These are phyloP conservation scores for Schizothecium vesticola DNA, from an alignment of 495 filamentous ascomycete species.

Conservation along the genomic window DNA sequence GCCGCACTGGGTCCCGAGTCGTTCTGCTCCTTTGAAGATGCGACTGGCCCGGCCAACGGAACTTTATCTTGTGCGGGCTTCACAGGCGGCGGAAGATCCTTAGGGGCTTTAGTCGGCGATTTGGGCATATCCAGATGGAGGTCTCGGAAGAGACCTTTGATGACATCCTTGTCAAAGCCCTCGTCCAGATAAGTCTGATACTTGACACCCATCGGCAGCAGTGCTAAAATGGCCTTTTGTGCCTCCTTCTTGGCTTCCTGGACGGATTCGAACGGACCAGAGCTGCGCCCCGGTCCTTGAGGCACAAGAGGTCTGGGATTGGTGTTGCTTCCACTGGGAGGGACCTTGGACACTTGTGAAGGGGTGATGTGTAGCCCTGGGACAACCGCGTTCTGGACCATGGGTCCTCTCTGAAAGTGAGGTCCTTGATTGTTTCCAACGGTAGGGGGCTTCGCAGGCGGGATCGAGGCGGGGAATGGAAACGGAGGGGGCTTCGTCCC, in stretches of 20 bases:
- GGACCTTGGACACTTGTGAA: not conserved
- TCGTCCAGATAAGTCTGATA: constrained; percentile 66
- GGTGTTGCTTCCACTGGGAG: not conserved
- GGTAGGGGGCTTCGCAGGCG: not conserved
- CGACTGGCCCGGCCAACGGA: not conserved
- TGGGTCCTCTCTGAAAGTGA: not conserved
- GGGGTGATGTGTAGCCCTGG: constrained; percentile 7
- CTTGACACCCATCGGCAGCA: constrained; percentile 59
- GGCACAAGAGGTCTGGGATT: not conserved
- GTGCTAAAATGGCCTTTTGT: constrained; percentile 58
- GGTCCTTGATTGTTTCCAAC: not conserved
- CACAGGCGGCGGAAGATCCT: not conserved
- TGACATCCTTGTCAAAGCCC: constrained; percentile 58
- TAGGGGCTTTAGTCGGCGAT: not conserved
- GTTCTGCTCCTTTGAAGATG: not conserved
- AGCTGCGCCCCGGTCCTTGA: not conserved
- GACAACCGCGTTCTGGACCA: not conserved
- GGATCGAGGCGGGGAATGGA: not conserved
- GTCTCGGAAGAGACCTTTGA: constrained; percentile 61
- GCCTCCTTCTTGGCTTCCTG: constrained; percentile 60
- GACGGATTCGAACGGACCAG: constrained; percentile 23
- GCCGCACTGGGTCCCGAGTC: not conserved
- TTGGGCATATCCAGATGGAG: constrained; percentile 52
- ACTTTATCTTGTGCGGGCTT: not conserved
- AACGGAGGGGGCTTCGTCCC: not conserved